A percentile compares a stretch with the other conserved stretches of the same genome.
phyloP scores from a whole-genome alignment of 2,329 filamentous ascomycete species.

The Pseudogymnoascus sp. region DNA sequence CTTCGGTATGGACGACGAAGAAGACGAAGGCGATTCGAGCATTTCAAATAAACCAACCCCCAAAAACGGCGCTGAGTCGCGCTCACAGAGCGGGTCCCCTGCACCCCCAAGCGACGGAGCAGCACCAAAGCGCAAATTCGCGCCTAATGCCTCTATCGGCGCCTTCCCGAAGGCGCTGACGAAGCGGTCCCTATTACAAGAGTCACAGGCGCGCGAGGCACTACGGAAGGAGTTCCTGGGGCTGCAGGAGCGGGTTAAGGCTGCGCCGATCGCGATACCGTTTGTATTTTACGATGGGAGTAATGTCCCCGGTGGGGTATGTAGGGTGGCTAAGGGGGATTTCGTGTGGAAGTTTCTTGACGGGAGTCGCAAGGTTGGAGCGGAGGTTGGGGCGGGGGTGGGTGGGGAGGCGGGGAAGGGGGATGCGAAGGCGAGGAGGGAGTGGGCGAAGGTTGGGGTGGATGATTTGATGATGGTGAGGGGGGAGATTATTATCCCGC shows the following conservation, averaged over 20 bases:
- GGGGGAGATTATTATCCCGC: constrained; percentile 85
- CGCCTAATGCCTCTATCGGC: constrained; percentile 52
- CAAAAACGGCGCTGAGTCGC: constrained; percentile 29
- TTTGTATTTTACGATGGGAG: constrained; percentile 97
- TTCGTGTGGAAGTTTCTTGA: constrained; percentile 90
- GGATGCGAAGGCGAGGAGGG: constrained; percentile 55
- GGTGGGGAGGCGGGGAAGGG: constrained; percentile 47
- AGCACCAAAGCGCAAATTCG: constrained; percentile 41
- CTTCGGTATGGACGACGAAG: constrained; percentile 63
- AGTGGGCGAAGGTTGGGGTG: constrained; percentile 90
- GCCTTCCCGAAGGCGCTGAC: constrained; percentile 67
- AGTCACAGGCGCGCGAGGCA: constrained; percentile 67
- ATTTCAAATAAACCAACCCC: constrained; percentile 32
- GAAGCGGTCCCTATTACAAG: constrained; percentile 67
- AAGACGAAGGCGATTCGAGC: constrained; percentile 33
- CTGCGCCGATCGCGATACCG: constrained; percentile 80
- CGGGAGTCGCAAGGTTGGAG: constrained; percentile 81
- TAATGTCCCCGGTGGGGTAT: constrained; percentile 75
- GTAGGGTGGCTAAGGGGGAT: constrained; percentile 88
- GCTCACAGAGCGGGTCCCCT: constrained; percentile 25
- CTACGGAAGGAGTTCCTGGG: constrained; percentile 72
- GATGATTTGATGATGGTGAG: constrained; percentile 92
- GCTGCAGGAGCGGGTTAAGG: constrained; percentile 79
- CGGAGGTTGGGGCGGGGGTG: constrained; percentile 56
- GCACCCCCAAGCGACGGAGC: constrained; percentile 19